Evolutionary conservation across 2,329 filamentous ascomycete species (phyloP).

Genomic region (Drechslerella stenobrocha): DNA sequence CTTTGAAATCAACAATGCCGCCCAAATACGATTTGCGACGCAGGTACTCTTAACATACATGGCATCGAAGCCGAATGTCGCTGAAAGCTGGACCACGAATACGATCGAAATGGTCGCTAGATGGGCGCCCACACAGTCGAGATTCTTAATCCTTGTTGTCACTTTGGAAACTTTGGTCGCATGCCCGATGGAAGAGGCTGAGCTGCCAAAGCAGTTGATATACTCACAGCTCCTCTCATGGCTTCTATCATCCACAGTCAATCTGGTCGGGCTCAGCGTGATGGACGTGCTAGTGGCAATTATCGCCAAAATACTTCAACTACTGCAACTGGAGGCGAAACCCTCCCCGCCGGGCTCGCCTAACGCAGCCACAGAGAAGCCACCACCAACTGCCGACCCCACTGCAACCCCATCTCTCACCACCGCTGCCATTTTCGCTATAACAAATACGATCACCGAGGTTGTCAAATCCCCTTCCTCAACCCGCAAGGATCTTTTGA

Average conservation of each 20-base stretch:
- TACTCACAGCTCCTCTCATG: constrained; percentile 78
- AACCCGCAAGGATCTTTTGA: constrained; percentile 66
- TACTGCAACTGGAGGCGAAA: constrained; percentile 67
- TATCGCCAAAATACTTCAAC: constrained; percentile 76
- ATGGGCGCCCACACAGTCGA: constrained; percentile 92
- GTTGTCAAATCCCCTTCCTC: constrained; percentile 56
- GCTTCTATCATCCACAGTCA: constrained; percentile 82
- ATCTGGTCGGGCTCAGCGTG: constrained; percentile 90
- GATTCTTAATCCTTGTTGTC: constrained; percentile 84
- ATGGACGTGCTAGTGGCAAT: constrained; percentile 91
- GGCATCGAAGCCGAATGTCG: constrained; percentile 62
- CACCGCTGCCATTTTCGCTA: constrained; percentile 35
- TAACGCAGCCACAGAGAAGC: constrained; percentile 55
- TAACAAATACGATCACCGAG: constrained; percentile 41
- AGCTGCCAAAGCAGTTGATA: constrained; percentile 72
- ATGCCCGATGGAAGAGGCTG: constrained; percentile 70
- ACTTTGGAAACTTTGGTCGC: constrained; percentile 74
- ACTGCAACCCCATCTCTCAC: constrained; percentile 43
- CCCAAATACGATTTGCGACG: constrained; percentile 78
- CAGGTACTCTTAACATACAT: constrained; percentile 75
- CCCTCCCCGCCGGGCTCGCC: constrained; percentile 55
- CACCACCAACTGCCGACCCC: constrained; percentile 53
- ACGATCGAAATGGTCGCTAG: constrained; percentile 77
- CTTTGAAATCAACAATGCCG: constrained; percentile 77
- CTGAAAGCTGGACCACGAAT: constrained; percentile 73